Evolutionary conservation across 169 alveolate genomes (phyloP), one percentile per base, ranked within the genome.

Genomic region (Eimeria praecox): DNA sequence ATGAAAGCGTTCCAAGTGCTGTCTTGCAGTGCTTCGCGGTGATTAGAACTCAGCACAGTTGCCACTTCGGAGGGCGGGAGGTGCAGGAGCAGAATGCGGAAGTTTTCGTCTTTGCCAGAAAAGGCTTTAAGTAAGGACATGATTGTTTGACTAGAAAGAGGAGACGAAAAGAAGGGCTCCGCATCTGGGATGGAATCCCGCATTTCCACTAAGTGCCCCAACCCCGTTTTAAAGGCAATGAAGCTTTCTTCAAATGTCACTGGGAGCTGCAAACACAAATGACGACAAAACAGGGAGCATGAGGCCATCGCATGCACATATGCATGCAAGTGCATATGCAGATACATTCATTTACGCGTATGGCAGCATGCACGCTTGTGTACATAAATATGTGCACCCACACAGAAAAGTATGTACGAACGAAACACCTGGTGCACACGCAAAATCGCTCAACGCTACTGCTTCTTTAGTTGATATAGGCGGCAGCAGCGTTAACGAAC

Each of bases 1-100:
- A 78, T 40, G 80, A 91, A 73, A 12, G 95, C 90, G 38, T 91
- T 91, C 95, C 95, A 91, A 69, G 71, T 42, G 35, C 66, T 69
- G 24, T 75, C 46, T 64, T 78, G 95, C 9, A 91, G 83, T 4
- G 86, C 69, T 27, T 42, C 73, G 6, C 90, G 66, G 38, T 80
- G 44, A 62, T 46, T 80, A 3, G 90, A 40, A 14, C 44, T 49
- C 5, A 46, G 18, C 3, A 35, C 44, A 8, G 69, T 44, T 49
- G 64, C 90, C 20, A 71, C 69, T 46, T 40, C 46, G 3, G 69
- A 44, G 5, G 90, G 71, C 3, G 90, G 90, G 9, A 80, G 40
- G 27, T 80, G 90, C 44, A 80, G 18, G 46, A 80, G 30, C 14
- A 80, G 69, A 3, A 80, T 16, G 20, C 52, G 44, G 24, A 80